Percentiles rank a stretch among this genome's conserved stretches.
Conservation (phyloP, 176 grass and related monocot genomes). For the Carex kokanica region DNA sequence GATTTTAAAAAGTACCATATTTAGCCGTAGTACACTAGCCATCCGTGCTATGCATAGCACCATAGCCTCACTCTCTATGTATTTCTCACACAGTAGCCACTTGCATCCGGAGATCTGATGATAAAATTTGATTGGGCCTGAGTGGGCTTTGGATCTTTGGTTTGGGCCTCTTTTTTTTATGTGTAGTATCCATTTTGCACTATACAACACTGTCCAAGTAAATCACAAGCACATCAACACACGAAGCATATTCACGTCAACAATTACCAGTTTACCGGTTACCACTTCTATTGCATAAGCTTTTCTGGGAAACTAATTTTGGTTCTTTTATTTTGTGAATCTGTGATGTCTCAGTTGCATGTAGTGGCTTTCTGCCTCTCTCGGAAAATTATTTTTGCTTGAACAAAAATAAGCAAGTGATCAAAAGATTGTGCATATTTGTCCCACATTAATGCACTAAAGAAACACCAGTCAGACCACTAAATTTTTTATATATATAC, state of each 20-base stretch:
- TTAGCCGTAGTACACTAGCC: too few species aligned
- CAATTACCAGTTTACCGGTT: not conserved
- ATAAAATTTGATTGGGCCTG: not conserved
- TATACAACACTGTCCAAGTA: not conserved
- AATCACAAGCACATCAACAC: not conserved
- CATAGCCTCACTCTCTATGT: too few species aligned
- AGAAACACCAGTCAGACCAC: not conserved
- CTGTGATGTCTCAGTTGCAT: not conserved
- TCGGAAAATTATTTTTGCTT: not conserved
- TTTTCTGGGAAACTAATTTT: not conserved
- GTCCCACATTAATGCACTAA: not conserved
- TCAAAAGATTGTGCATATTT: not conserved
- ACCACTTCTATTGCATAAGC: too few species aligned
- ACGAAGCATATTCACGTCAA: not conserved
- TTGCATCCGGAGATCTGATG: not conserved
- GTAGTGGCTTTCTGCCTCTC: not conserved
- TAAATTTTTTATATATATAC: not conserved
- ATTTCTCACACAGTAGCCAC: not conserved
- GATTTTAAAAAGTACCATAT: too few species aligned
- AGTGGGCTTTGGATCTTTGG: not conserved
- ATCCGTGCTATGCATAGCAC: too few species aligned
- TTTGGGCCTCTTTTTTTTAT: not conserved
- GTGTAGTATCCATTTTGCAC: not conserved
- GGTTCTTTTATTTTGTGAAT: not conserved
- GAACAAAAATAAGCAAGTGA: not conserved